Base-by-base conservation (phyloP, 257 asterid genomes). In the Plantago major region DNA sequence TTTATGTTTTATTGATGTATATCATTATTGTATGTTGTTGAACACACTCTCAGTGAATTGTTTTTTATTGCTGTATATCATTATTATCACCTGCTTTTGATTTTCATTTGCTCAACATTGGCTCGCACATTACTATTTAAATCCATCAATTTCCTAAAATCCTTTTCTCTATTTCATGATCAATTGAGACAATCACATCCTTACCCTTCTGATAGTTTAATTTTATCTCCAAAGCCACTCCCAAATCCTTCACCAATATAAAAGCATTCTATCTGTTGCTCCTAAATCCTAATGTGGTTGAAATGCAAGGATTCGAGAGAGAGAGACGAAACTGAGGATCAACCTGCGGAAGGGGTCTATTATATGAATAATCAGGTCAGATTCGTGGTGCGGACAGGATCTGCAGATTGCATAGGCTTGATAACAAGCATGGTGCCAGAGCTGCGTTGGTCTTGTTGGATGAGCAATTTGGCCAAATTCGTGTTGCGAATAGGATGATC, bases 81-180 rank as follows among this genome's bases (percentile, higher is more conserved):
- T n/a, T n/a, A n/a, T n/a, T n/a, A n/a, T n/a, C n/a, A n/a, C 53
- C 76, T 75, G 13, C 76, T 70, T 47, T 67, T 73, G 48, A 42
- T 46, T 58, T 73, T 55, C 79, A 83, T 76, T 10, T 76, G 83
- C 46, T 68, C 62, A 55, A 71, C 77, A 60, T 73, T 84, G 46
- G 14, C 0, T 58, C 74, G 72, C 45, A 40, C 55, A 0, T 40
- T 68, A 2, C 49, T 64, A n/a, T 57, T 67, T 5, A 43, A 60
- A 66, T 57, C 66, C 84, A 83, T 73, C 77, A 78, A 44, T 50
- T 68, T 54, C 68, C 63, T 30, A n/a, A n/a, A 11, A 80, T 64
- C 47, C 76, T 85, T 42, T 51, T 66, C 65, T 65, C 81, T 0
- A 78, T 76, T 33, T 64, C 71, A n/a, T n/a, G n/a, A 49, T 58